A percentile compares a stretch with the other conserved stretches of the same genome.
Conservation (phyloP, 495 filamentous ascomycete genomes). For the Neurospora sp. region DNA sequence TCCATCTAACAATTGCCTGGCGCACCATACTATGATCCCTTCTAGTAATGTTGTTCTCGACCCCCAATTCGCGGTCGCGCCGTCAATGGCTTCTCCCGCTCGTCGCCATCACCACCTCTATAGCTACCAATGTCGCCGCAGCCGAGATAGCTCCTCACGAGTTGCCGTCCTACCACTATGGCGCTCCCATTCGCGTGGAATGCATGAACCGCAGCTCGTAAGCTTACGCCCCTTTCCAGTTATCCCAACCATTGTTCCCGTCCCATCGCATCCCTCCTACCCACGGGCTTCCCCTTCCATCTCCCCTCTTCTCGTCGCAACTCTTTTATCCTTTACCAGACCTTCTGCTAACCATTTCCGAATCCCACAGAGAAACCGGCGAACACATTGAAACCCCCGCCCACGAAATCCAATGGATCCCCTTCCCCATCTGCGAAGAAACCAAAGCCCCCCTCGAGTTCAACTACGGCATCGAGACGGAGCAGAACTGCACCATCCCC, state of each 20-base stretch:
- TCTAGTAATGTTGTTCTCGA: neutral
- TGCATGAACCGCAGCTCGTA: constrained; percentile 50
- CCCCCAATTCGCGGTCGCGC: neutral
- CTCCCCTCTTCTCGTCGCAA: neutral
- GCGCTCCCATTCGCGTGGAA: constrained; percentile 37
- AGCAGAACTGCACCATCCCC: constrained; percentile 85
- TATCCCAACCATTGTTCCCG: no score
- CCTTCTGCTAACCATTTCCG: neutral
- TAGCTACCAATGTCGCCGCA: neutral
- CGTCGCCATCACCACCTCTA: neutral
- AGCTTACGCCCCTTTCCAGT: constrained; percentile 6
- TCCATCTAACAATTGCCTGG: neutral
- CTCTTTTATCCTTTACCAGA: neutral
- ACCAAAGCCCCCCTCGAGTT: constrained; percentile 72
- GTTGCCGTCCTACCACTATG: constrained; percentile 40
- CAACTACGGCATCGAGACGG: constrained; percentile 72
- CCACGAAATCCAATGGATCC: constrained; percentile 85
- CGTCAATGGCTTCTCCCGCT: neutral
- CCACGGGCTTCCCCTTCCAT: neutral
- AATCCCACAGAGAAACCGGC: constrained; percentile 43
- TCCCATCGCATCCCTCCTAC: neutral
- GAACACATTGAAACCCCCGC: constrained; percentile 69
- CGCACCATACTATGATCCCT: neutral
- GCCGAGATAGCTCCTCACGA: neutral
- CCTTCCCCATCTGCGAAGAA: constrained; percentile 88